Percentiles rank a stretch among this genome's conserved stretches.
These are phyloP conservation scores for Mariannaea sp. DNA, from an alignment of 2,329 filamentous ascomycete genomes.

Conservation along the genomic window DNA sequence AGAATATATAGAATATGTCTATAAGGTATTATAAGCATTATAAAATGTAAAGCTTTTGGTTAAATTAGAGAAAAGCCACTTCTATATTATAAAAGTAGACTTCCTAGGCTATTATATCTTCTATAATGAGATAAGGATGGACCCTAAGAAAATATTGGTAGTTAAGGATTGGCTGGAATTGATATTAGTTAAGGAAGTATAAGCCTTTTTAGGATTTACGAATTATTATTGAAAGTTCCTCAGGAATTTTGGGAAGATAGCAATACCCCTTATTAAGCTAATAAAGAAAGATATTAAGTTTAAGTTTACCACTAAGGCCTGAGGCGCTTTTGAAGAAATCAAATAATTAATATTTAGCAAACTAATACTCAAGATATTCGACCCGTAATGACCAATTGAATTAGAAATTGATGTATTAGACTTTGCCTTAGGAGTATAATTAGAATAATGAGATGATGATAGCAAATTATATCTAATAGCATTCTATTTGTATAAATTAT, in stretches of 20 bases:
- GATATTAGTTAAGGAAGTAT: slow-evolving; percentile 19
- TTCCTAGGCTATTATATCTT: neutral
- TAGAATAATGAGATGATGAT: slow-evolving; percentile 19
- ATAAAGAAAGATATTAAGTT: slow-evolving; percentile 24
- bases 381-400: slow-evolving; percentile 12
- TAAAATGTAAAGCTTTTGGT: no score
- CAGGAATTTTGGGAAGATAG: slow-evolving; percentile 18
- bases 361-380: slow-evolving; percentile 12
- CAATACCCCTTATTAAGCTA: slow-evolving; percentile 3
- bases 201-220: slow-evolving; percentile 22
- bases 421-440: slow-evolving; percentile 10
- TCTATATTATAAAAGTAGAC: neutral
- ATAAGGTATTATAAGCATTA: no score
- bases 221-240: slow-evolving; percentile 29
- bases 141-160: slow-evolving; percentile 20
- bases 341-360: slow-evolving; percentile 6
- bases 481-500: slow-evolving; percentile 29
- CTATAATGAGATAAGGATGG: slow-evolving; percentile 18
- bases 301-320: slow-evolving; percentile 17
- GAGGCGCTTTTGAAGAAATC: slow-evolving; percentile 15
- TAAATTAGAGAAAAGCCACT: no score
- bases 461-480: slow-evolving; percentile 16
- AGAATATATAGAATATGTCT: no score
- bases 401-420: slow-evolving; percentile 21
- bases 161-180: slow-evolving; percentile 1